These are phyloP conservation scores for Paracoccidioides brasiliensis DNA, from an alignment of 2,329 filamentous ascomycete genomes.

Conservation along the genomic window DNA sequence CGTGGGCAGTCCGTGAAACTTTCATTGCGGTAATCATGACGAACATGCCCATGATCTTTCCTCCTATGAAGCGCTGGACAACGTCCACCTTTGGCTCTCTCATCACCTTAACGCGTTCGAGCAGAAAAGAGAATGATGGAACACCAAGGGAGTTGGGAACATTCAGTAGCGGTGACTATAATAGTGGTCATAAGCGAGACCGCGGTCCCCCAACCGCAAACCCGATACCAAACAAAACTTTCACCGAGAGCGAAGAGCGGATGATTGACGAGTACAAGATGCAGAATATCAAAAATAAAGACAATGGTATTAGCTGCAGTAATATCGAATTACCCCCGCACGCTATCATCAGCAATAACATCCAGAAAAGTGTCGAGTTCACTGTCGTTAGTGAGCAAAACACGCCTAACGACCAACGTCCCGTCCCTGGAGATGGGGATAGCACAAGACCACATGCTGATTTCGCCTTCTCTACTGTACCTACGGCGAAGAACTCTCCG, in stretches of 20 bases:
- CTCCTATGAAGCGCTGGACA: neutral
- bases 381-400: neutral
- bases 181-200: neutral
- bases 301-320: neutral
- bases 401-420: neutral
- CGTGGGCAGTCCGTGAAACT: slow-evolving; percentile 34
- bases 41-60: slow-evolving; percentile 26
- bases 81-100: neutral
- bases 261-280: neutral
- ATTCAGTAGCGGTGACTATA: neutral
- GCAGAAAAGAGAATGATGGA: neutral
- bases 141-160: neutral
- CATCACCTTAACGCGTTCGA: neutral
- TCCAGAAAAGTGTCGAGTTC: neutral
- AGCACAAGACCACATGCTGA: neutral
- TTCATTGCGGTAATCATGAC: slow-evolving; percentile 34
- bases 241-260: slow-evolving; percentile 1
- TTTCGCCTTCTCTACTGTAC: neutral
- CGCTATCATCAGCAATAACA: neutral
- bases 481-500: neutral
- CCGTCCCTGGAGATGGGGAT: neutral
- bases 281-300: neutral
- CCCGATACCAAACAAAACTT: neutral
- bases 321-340: neutral
- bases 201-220: neutral